Percentiles rank a stretch among this genome's conserved stretches.
phyloP scores from a whole-genome alignment of 2,329 filamentous ascomycete genomes.

The Chaetomium sp. region DNA sequence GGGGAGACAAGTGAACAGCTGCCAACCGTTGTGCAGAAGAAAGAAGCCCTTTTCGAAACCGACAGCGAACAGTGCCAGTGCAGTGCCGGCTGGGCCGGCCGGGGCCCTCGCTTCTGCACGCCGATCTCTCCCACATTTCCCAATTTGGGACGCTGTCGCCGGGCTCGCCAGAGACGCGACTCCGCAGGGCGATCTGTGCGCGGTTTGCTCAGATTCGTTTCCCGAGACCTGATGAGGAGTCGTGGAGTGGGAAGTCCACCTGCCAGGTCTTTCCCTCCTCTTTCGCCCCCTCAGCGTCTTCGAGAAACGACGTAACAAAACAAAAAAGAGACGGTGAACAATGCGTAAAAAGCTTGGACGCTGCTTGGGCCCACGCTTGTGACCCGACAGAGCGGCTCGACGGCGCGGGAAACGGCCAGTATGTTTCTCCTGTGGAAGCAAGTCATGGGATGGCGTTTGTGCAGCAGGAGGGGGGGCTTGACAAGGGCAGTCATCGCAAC shows the following conservation, averaged over 20 bases:
- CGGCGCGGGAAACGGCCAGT: background rate
- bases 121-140: conserved; percentile 6
- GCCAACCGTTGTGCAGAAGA: too few relatives aligned
- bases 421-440: background rate
- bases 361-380: background rate
- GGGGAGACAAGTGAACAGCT: too few relatives aligned
- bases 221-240: background rate
- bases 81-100: background rate
- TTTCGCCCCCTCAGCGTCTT: too few relatives aligned
- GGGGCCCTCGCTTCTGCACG: background rate
- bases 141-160: background rate
- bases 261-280: too few relatives aligned
- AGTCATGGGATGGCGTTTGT: background rate
- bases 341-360: background rate
- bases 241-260: background rate
- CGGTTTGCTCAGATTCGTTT: background rate
- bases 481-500: too few relatives aligned
- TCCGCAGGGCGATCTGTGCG: conserved; percentile 2
- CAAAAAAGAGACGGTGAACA: background rate
- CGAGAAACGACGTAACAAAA: too few relatives aligned
- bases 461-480: background rate
- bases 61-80: background rate
- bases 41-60: too few relatives aligned
- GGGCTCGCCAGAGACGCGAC: conserved; percentile 2
- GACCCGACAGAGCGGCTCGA: conserved; percentile 2